Conservation (phyloP, 345 rosid genomes). For the Arabis alpina region DNA sequence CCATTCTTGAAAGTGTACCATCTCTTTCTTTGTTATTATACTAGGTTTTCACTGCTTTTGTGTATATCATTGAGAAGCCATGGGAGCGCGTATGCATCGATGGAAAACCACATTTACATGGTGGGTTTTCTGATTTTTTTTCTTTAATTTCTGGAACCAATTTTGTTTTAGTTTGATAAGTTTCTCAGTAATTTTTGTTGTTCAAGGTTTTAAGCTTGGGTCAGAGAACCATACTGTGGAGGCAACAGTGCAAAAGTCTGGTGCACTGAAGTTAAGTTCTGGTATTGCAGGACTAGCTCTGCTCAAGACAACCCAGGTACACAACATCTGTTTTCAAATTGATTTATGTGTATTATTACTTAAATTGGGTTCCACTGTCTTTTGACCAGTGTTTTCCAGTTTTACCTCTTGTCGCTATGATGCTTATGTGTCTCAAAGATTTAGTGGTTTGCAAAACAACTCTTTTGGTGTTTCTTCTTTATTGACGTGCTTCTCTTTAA, state of each 20-base stretch:
- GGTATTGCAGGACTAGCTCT: slow-evolving; percentile 76
- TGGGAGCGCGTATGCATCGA: slow-evolving; percentile 81
- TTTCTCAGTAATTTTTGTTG: slow-evolving; percentile 7
- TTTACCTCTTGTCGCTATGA: neutral
- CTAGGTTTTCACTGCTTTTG: slow-evolving; percentile 75
- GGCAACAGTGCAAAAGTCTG: slow-evolving; percentile 69
- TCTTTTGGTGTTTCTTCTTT: slow-evolving; percentile 17
- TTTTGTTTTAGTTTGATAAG: neutral
- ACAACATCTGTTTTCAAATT: neutral
- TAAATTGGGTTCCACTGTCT: neutral
- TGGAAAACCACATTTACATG: slow-evolving; percentile 81
- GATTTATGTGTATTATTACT: neutral
- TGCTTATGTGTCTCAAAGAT: slow-evolving; percentile 2
- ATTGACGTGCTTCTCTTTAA: neutral
- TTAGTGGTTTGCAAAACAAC: neutral
- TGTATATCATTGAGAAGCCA: slow-evolving; percentile 84
- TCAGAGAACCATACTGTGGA: slow-evolving; percentile 86
- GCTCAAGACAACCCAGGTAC: slow-evolving; percentile 91
- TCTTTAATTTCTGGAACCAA: neutral
- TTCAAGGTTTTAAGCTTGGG: slow-evolving; percentile 92
- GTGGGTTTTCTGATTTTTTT: slow-evolving; percentile 41
- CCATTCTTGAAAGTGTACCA: neutral
- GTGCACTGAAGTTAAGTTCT: slow-evolving; percentile 64
- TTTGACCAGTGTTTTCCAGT: neutral
- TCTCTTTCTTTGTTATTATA: slow-evolving; percentile 9